phyloP scores from a whole-genome alignment of 345 rosid species.

The Capsella bursapastoris region DNA sequence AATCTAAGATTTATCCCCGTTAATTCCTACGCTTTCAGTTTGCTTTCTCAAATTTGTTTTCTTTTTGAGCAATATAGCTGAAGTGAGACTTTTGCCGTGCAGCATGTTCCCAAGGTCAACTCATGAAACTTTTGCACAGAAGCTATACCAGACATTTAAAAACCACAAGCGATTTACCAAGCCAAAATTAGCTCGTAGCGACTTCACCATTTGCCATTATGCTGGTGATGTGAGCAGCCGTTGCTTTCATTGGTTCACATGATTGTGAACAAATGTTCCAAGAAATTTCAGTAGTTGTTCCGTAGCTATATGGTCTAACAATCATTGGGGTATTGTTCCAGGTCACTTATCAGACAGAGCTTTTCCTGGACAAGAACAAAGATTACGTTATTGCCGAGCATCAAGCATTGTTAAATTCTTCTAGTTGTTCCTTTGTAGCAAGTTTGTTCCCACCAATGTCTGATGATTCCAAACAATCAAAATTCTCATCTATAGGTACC shows the following conservation, averaged over 20 bases:
- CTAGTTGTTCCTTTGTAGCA: conserved; percentile 86
- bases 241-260: conserved; percentile 37
- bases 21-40: conserved; percentile 17
- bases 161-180: conserved; percentile 88
- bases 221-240: conserved; percentile 93
- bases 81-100: conserved; percentile 46
- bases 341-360: conserved; percentile 98
- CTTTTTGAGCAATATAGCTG: conserved; percentile 36
- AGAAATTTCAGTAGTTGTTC: conserved; percentile 25
- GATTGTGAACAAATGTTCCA: conserved; percentile 17
- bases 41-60: conserved; percentile 26
- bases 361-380: conserved; percentile 98
- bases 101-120: conserved; percentile 99
- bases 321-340: conserved; percentile 50
- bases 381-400: conserved; percentile 99
- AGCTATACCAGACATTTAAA: conserved; percentile 95
- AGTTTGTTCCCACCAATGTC: conserved; percentile 78
- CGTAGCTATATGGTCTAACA: conserved; percentile 25
- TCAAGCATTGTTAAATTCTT: conserved; percentile 90
- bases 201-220: conserved; percentile 96
- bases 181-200: conserved; percentile 94
- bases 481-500: conserved; percentile 98
- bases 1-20: background rate
- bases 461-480: conserved; percentile 87
- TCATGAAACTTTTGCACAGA: conserved; percentile 97